Evolutionary conservation across 2,329 filamentous ascomycete species (phyloP), one percentile per base, ranked within the genome.

Genomic region (Biscogniauxia mediterranea): DNA sequence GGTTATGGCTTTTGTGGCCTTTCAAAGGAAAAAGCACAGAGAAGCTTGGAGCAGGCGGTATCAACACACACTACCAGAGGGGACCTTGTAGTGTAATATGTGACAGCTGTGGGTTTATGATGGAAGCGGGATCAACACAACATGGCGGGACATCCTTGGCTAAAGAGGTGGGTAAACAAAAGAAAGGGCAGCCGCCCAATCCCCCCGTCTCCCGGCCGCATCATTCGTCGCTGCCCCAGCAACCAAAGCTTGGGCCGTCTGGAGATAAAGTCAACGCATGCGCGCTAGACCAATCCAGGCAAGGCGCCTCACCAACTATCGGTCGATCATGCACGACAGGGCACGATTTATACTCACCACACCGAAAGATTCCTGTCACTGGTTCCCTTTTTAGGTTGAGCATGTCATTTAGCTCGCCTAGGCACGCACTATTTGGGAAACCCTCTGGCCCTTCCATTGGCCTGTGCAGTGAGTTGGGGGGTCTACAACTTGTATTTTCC

Each of bases 91-190:
- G 23, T 59, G 59, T 63, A 63, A 64, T 66, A 60, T 56, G 59
- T 59, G 65, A 64, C 64, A 52, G 55, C 21, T 51, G 21, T 20
- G 11, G 20, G n/a, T 26, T 58, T 42, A 28, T 58, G 52, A 56
- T 51, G 46, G 21, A 15, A 51, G 49, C 23, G 28, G 52, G 28
- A 25, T 19, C 42, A 6, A 13, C 52, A 20, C 52, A 20, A 54
- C 28, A 57, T 49, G 26, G 51, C 42, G 53, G 54, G 13, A 15
- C 56, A 38, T 65, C 61, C 60, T 54, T 62, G 52, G 38, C 38
- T 46, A 17, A 17, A 46, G 59, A 63, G 56, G 61, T 67, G 62
- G 63, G 70, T 63, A 71, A 71, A 71, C 69, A 72, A 70, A 66
- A 61, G 54, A 56, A 13, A 20, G 28, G 28, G 32, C 19, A 17